These are phyloP conservation scores for Phlyctochytrium planicorne DNA, from an alignment of 192 early-diverging fungal genomes.

Conservation along the genomic window DNA sequence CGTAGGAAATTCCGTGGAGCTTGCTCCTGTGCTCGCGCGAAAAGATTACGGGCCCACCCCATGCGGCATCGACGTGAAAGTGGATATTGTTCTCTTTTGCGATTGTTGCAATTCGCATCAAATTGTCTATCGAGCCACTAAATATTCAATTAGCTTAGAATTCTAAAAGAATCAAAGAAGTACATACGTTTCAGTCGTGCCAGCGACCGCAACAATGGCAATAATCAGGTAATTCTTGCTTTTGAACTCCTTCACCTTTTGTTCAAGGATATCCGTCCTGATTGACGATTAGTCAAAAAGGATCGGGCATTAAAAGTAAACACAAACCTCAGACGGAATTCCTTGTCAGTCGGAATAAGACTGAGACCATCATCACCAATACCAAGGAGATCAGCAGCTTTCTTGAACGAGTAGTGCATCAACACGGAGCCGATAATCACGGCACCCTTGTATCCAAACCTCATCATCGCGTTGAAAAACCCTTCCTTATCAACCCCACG, in stretches of 20 bases:
- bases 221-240: conserved; percentile 37
- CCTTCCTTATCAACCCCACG: conserved; percentile 54
- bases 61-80: conserved; percentile 60
- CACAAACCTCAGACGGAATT: conserved; percentile 42
- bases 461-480: conserved; percentile 38
- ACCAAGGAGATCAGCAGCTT: conserved; percentile 58
- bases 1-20: conserved; percentile 45
- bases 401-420: conserved; percentile 63
- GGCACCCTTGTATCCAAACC: conserved; percentile 51
- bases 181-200: conserved; percentile 55
- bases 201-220: conserved; percentile 52
- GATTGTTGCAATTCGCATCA: conserved; percentile 29
- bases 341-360: conserved; percentile 45
- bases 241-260: conserved; percentile 33
- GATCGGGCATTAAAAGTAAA: neutral
- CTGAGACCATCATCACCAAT: conserved; percentile 51
- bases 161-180: neutral
- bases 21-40: conserved; percentile 47
- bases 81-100: conserved; percentile 38
- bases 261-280: conserved; percentile 39
- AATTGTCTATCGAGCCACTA: conserved; percentile 50
- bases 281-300: conserved; percentile 27
- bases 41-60: conserved; percentile 59
- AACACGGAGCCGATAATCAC: conserved; percentile 48
- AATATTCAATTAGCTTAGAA: neutral